Percentiles rank a stretch among this genome's conserved stretches.
Evolutionary conservation across 768 basidiomycete genomes (phyloP).

Genomic region (Gloeopeniophorella convolvens): DNA sequence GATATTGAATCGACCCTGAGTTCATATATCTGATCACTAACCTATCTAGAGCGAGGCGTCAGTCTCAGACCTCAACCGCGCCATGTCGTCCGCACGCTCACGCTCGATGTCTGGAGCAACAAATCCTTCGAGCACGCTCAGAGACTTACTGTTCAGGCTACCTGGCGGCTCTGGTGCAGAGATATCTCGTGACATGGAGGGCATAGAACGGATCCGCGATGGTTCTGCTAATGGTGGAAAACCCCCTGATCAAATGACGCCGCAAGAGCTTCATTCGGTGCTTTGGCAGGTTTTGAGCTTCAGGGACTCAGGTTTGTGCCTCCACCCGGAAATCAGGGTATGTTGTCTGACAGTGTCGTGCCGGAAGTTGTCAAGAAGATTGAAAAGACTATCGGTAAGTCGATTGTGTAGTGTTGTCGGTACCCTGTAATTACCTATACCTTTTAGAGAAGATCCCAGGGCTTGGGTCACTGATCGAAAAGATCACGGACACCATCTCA

Average conservation of each 20-base stretch:
- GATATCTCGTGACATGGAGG: constrained; percentile 62
- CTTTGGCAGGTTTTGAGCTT: constrained; percentile 85
- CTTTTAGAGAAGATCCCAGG: constrained; percentile 76
- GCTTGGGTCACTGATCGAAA: constrained; percentile 65
- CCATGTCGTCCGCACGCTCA: constrained; percentile 65
- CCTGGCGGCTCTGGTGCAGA: constrained; percentile 57
- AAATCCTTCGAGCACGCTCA: constrained; percentile 42
- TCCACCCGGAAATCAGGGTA: neutral
- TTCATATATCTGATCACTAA: no score
- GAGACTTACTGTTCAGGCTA: constrained; percentile 52
- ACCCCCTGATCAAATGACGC: constrained; percentile 74
- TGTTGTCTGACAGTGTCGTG: neutral
- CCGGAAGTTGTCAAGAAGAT: constrained; percentile 68
- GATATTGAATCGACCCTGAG: neutral
- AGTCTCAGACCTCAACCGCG: constrained; percentile 78
- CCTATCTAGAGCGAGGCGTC: constrained; percentile 47
- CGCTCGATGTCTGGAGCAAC: constrained; percentile 28
- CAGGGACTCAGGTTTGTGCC: constrained; percentile 59
- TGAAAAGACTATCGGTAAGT: constrained; percentile 57
- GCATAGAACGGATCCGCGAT: constrained; percentile 50
- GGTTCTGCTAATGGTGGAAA: constrained; percentile 48
- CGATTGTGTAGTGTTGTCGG: neutral
- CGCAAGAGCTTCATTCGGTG: constrained; percentile 78
- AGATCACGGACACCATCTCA: constrained; percentile 66
- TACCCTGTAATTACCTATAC: neutral